Percentiles rank a stretch among this genome's conserved stretches.
Evolutionary conservation across 2,329 filamentous ascomycete genomes (phyloP).

Genomic region (Rutstroemia sp.): DNA sequence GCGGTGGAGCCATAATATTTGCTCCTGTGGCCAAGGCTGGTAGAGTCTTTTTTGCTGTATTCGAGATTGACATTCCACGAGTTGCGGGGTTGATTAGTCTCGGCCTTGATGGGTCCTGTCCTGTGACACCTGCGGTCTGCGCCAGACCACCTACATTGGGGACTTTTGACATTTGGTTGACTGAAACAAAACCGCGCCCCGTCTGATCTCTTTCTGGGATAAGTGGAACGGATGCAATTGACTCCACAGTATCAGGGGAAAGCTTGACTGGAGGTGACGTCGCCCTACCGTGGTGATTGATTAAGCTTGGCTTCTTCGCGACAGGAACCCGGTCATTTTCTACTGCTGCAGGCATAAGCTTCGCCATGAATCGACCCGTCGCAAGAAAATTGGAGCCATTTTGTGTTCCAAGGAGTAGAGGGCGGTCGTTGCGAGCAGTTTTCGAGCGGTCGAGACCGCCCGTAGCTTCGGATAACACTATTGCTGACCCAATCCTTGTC

Average conservation of each 20-base stretch:
- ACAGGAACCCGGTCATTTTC: background rate
- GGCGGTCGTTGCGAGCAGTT: background rate
- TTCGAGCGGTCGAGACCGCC: background rate
- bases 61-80: slow-evolving; percentile 21
- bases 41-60: slow-evolving; percentile 17
- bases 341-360: background rate
- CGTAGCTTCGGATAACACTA: no score
- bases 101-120: slow-evolving; percentile 10
- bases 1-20: slow-evolving; percentile 13
- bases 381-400: background rate
- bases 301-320: background rate
- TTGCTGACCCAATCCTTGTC: no score
- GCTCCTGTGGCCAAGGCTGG: slow-evolving; percentile 8
- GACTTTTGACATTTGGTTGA: slow-evolving; percentile 4
- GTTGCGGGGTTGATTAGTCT: slow-evolving; percentile 23
- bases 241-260: background rate
- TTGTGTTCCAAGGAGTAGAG: background rate
- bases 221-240: background rate
- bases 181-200: slow-evolving; percentile 2
- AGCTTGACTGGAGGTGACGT: background rate
- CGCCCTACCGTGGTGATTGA: background rate
- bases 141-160: background rate
- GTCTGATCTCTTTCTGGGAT: background rate
- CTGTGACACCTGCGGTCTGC: background rate
- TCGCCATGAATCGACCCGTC: slow-evolving; percentile 1